Evolutionary conservation across 129 eudicot species (phyloP).

Genomic region (Tagetes erecta): DNA sequence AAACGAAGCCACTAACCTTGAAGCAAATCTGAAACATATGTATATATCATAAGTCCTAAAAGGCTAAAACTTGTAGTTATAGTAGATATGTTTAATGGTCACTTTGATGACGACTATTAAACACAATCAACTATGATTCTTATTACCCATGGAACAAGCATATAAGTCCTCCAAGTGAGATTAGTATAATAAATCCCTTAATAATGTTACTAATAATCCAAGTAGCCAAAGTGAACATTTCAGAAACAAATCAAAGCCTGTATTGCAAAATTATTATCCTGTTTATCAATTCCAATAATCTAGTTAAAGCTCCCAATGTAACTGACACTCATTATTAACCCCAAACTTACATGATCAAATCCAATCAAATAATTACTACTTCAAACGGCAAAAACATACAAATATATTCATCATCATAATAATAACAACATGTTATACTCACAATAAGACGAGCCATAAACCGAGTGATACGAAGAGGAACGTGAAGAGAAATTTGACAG

Average conservation of each 20-base stretch:
- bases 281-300: slow-evolving; percentile 12
- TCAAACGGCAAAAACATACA: background rate
- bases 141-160: background rate
- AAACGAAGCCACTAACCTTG: slow-evolving; percentile 63
- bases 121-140: background rate
- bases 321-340: background rate
- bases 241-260: slow-evolving; percentile 4
- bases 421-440: slow-evolving; percentile 20
- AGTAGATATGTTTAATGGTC: background rate
- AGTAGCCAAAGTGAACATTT: slow-evolving; percentile 10
- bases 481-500: slow-evolving; percentile 66
- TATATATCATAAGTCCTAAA: slow-evolving; percentile 13
- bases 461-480: slow-evolving; percentile 63
- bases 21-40: slow-evolving; percentile 63
- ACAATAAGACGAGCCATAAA: slow-evolving; percentile 79
- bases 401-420: too few species aligned
- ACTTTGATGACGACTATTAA: background rate
- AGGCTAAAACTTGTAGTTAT: background rate
- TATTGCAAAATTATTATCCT: background rate
- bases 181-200: slow-evolving; percentile 2
- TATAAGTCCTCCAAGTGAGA: slow-evolving; percentile 1
- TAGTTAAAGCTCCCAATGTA: background rate
- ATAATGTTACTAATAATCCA: background rate
- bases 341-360: background rate
- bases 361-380: background rate